A percentile compares a stretch with the other conserved stretches of the same genome.
These are phyloP conservation scores for Chalciporus chontae DNA, from an alignment of 768 basidiomycete species.

Conservation along the genomic window DNA sequence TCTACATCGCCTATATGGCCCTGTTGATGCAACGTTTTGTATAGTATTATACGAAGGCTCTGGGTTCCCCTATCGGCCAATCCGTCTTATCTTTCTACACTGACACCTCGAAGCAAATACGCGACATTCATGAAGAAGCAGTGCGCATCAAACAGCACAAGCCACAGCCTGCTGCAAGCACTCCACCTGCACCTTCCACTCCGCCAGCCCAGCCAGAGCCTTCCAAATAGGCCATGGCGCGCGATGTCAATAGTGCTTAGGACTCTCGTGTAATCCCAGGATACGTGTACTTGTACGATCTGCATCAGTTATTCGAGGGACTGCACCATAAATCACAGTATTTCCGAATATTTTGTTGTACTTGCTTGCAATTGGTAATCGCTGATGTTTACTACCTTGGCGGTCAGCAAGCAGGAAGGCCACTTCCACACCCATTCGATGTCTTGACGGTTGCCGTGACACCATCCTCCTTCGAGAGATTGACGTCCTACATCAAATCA, in stretches of 20 bases:
- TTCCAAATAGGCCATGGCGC: slow-evolving; percentile 3
- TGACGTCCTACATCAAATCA: slow-evolving; percentile 2
- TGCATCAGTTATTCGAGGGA: slow-evolving; percentile 2
- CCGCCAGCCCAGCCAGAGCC: slow-evolving; percentile 10
- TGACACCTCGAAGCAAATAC: slow-evolving; percentile 77
- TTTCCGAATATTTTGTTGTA: not conserved
- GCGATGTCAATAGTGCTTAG: not conserved
- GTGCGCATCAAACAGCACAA: slow-evolving; percentile 73
- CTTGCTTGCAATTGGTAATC: not conserved
- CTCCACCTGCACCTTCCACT: slow-evolving; percentile 10
- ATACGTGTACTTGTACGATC: slow-evolving; percentile 10
- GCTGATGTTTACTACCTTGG: no score
- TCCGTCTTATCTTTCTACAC: slow-evolving; percentile 85
- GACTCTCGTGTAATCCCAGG: not conserved
- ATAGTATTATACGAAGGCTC: slow-evolving; percentile 76
- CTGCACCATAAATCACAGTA: not conserved
- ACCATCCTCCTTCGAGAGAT: slow-evolving; percentile 1
- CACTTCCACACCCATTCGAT: slow-evolving; percentile 6
- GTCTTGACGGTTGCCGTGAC: not conserved
- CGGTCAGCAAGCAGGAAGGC: not conserved
- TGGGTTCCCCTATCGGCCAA: slow-evolving; percentile 73
- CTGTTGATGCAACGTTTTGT: slow-evolving; percentile 1
- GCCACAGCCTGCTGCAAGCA: slow-evolving; percentile 15
- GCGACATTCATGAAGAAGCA: slow-evolving; percentile 94
- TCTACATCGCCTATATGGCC: not conserved